Evolutionary conservation across 768 basidiomycete genomes (phyloP).

Genomic region (Macrolepiota albuminosa): DNA sequence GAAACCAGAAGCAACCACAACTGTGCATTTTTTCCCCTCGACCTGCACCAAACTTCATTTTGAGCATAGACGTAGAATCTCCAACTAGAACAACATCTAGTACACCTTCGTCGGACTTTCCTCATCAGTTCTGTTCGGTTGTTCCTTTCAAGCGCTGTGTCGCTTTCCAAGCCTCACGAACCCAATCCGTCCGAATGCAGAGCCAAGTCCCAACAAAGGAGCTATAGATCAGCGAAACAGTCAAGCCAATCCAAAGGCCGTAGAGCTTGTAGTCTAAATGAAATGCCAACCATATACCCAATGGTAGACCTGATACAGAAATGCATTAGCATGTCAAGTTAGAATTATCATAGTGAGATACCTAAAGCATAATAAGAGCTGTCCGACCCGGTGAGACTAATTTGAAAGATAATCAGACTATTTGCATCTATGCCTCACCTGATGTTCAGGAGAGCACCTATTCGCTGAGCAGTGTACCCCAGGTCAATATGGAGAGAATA

Average conservation of each 20-base stretch:
- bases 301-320: constrained; percentile 53
- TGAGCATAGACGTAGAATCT: background rate
- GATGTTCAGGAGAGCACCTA: constrained; percentile 74
- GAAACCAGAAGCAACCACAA: too few relatives aligned
- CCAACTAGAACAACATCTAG: background rate
- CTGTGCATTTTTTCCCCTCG: too few relatives aligned
- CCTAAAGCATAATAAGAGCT: constrained; percentile 78
- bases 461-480: constrained; percentile 33
- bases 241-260: constrained; percentile 90
- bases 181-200: constrained; percentile 61
- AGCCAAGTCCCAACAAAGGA: constrained; percentile 47
- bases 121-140: background rate
- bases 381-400: background rate
- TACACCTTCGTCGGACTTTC: background rate
- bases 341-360: constrained; percentile 5
- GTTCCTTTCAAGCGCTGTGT: constrained; percentile 36
- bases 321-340: background rate
- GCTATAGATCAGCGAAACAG: constrained; percentile 54
- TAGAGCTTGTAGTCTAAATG: constrained; percentile 46
- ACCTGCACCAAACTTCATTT: too few relatives aligned
- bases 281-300: constrained; percentile 77
- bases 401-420: too few relatives aligned
- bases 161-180: constrained; percentile 60
- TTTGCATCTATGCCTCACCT: constrained; percentile 33
- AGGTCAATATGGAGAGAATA: background rate